Evolutionary conservation across 352 stramenopile genomes (phyloP).

Genomic region (Phytophthora sp.): DNA sequence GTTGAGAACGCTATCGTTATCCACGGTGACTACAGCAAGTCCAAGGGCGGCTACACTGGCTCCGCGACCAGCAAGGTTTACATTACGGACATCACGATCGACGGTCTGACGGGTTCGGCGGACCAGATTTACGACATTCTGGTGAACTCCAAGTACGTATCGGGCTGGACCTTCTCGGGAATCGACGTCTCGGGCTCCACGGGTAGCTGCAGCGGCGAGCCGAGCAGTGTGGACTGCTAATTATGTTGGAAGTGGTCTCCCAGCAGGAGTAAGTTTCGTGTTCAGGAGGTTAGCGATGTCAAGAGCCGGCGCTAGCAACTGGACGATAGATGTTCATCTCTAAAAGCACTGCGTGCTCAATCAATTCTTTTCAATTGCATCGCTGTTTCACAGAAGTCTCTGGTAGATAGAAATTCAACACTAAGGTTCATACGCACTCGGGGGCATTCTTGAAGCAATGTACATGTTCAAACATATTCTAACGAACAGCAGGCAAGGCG

Average conservation of each 20-base stretch:
- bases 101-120: slow-evolving; percentile 17
- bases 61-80: slow-evolving; percentile 14
- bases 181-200: slow-evolving; percentile 11
- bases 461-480: too few relatives aligned
- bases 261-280: not conserved
- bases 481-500: too few relatives aligned
- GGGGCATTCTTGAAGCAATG: too few relatives aligned
- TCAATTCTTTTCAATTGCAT: not conserved
- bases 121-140: slow-evolving; percentile 29
- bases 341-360: not conserved
- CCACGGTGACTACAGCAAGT: slow-evolving; percentile 15
- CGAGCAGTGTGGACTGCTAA: slow-evolving; percentile 27
- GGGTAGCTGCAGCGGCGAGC: slow-evolving; percentile 22
- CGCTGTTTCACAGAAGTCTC: too few relatives aligned
- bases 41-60: slow-evolving; percentile 16
- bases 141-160: slow-evolving; percentile 23
- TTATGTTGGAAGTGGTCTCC: not conserved
- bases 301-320: not conserved
- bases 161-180: slow-evolving; percentile 20
- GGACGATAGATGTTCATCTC: not conserved
- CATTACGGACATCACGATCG: slow-evolving; percentile 22
- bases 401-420: not conserved
- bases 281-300: not conserved
- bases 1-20: slow-evolving; percentile 21
- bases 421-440: not conserved